A percentile compares a stretch with the other conserved stretches of the same genome.
These are phyloP conservation scores for Excoecaria cochinchinensis DNA, from an alignment of 345 rosid species.

Conservation along the genomic window DNA sequence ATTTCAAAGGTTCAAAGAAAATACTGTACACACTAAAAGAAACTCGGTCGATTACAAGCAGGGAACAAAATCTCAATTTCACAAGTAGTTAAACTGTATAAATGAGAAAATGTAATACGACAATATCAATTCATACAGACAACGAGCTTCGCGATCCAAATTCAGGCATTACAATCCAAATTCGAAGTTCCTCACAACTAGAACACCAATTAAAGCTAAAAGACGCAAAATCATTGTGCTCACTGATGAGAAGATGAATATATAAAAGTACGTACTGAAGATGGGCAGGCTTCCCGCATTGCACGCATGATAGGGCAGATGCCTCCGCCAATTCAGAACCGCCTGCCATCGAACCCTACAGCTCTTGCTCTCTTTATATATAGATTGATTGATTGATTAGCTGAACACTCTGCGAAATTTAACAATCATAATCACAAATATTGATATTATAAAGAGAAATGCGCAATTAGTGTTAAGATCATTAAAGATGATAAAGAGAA, in stretches of 20 bases:
- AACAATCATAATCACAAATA: neutral
- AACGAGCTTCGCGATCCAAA: neutral
- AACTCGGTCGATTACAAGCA: neutral
- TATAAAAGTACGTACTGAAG: conserved; percentile 46
- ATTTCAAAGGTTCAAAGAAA: neutral
- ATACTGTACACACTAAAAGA: neutral
- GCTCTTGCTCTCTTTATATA: neutral
- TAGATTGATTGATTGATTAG: too few species aligned
- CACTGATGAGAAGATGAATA: neutral
- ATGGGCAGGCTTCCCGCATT: conserved; percentile 55
- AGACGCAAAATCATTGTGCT: neutral
- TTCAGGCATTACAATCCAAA: neutral
- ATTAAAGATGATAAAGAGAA: neutral
- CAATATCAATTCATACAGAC: neutral
- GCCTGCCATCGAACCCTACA: conserved; percentile 40
- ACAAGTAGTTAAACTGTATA: neutral
- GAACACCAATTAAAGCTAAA: neutral
- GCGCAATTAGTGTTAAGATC: neutral
- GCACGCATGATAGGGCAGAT: conserved; percentile 41
- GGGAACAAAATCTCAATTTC: neutral
- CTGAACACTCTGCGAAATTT: neutral
- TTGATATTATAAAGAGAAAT: neutral
- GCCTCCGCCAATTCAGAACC: conserved; percentile 43
- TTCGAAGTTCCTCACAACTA: neutral
- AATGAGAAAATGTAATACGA: neutral